Base-by-base conservation (phyloP, 768 basidiomycete species). In the Mrakia blollopis region DNA sequence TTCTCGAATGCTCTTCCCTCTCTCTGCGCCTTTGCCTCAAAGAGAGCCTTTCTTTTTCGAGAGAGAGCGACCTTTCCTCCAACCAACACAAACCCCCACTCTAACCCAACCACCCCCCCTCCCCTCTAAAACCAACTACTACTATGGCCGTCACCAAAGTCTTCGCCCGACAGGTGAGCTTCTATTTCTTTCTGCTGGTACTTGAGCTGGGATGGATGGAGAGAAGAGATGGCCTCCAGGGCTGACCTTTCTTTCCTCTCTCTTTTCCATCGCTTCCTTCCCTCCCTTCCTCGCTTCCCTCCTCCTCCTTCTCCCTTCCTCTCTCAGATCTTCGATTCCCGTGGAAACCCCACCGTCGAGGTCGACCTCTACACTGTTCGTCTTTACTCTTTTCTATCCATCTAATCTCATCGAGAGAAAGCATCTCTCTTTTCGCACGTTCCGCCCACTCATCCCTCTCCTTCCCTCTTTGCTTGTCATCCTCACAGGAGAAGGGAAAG, bases 271-370 rank as follows among this genome's bases (percentile, higher is more conserved):
- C 68, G 50, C 44, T 41, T 79, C 35, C 70, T 41, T 52, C 18
- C 18, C 28, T 52, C 39, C 30, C 30, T 69, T 44, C 41, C 32
- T 39, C 47, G 16, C 23, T 65, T 60, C 54, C 21, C 28, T 30
- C 60, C 35, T 72, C 18, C 23, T 39, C 72, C 35, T 35, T 35
- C 41, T 32, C 21, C 23, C 63, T 57, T 65, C 73, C 21, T 63
- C n/a, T 50, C 60, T 44, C 71, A 98, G 96, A 96, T 98, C 89
- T 98, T 97, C 85, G 96, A 98, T 88, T 98, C 94, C 83, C 93
- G 96, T 79, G 75, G 82, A 72, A 82, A 83, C 81, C 82, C 83
- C 30, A 96, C 94, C 82, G 93, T 97, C 83, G 94, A 94, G 86
- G 93, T 94, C 83, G 93, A 95, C 84, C 86, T 95, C 82, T 83